Conservation (phyloP, 345 rosid genomes). For the Pistacia vera region DNA sequence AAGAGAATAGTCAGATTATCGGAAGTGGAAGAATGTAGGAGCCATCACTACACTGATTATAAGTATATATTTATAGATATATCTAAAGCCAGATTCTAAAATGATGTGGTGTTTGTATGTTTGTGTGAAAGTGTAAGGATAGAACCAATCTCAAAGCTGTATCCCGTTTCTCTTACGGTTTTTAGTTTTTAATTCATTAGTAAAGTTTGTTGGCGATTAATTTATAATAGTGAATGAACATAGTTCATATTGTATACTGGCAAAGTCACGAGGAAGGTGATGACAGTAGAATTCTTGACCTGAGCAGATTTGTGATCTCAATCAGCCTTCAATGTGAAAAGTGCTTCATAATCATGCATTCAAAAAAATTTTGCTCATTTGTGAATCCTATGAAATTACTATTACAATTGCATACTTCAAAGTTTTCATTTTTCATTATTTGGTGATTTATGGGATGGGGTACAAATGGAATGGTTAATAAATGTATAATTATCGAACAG, state of each 20-base stretch:
- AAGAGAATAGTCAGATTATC: neutral
- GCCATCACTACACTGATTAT: conserved; percentile 2
- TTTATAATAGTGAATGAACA: neutral
- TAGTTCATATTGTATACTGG: neutral
- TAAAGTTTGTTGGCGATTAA: neutral
- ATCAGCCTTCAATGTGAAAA: neutral
- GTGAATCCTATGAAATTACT: neutral
- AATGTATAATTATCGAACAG: too few relatives aligned
- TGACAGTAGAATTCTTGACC: neutral
- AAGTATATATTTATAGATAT: neutral
- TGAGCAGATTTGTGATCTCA: neutral
- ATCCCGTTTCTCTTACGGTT: neutral
- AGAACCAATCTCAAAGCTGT: neutral
- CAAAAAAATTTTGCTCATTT: neutral
- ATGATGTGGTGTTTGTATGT: neutral
- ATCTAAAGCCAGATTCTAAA: neutral
- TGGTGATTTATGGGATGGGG: too few relatives aligned
- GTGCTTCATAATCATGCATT: neutral
- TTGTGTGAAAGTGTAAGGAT: neutral
- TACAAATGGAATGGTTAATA: too few relatives aligned
- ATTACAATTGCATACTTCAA: too few relatives aligned
- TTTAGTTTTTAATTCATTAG: neutral
- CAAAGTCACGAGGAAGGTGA: neutral
- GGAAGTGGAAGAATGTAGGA: conserved; percentile 11
- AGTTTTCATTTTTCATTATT: too few relatives aligned